phyloP scores from a whole-genome alignment of 192 early-diverging fungal species.

The Globomyces pollinis-pini region DNA sequence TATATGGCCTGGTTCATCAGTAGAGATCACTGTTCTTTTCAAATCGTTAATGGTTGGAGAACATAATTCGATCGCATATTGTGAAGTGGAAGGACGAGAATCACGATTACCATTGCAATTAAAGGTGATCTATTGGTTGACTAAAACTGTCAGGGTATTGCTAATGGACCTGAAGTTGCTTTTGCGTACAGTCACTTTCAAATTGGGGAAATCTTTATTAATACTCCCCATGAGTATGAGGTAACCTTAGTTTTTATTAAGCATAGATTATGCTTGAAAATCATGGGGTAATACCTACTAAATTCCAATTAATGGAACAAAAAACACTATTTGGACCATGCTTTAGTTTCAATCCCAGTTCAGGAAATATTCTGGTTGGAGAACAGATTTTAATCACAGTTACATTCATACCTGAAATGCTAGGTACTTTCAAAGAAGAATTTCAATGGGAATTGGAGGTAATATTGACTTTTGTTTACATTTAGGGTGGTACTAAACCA shows the following conservation, averaged over 20 bases:
- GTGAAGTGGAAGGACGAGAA: slow-evolving; percentile 49
- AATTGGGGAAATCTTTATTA: slow-evolving; percentile 45
- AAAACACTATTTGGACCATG: slow-evolving; percentile 34
- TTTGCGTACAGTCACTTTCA: slow-evolving; percentile 51
- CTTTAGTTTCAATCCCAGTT: slow-evolving; percentile 37
- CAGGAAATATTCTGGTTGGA: slow-evolving; percentile 34
- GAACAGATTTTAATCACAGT: slow-evolving; percentile 35
- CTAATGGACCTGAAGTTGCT: slow-evolving; percentile 41
- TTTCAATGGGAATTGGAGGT: slow-evolving; percentile 49
- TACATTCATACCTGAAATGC: slow-evolving; percentile 31
- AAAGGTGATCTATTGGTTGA: slow-evolving; percentile 15
- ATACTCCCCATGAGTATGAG: slow-evolving; percentile 44
- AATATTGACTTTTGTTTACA: slow-evolving; percentile 1
- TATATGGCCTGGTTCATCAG: slow-evolving; percentile 46
- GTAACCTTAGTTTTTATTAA: slow-evolving; percentile 18
- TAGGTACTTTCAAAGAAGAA: slow-evolving; percentile 47
- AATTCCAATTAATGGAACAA: slow-evolving; percentile 17
- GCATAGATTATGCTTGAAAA: slow-evolving; percentile 47
- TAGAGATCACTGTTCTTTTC: slow-evolving; percentile 43
- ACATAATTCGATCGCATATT: slow-evolving; percentile 29
- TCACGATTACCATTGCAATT: slow-evolving; percentile 40
- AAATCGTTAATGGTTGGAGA: slow-evolving; percentile 29
- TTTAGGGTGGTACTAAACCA: slow-evolving; percentile 35
- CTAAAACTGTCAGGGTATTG: slow-evolving; percentile 27
- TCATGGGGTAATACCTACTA: slow-evolving; percentile 40